Base-by-base conservation (phyloP, 2,329 filamentous ascomycete species). In the Drechslera avenae region DNA sequence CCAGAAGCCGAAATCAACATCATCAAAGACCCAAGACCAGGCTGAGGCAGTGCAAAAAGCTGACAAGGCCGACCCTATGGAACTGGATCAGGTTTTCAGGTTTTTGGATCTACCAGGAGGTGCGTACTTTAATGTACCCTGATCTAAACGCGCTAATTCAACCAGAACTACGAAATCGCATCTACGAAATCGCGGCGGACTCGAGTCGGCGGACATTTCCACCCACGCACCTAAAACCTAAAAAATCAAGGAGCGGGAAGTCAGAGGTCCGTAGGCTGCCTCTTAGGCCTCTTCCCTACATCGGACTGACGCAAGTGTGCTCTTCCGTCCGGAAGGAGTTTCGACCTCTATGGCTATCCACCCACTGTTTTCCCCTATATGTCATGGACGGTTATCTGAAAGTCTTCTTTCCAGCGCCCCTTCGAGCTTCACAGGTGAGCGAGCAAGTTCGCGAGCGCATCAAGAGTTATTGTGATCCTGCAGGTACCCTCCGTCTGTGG, bases 71-170 rank as follows among this genome's bases (percentile, higher is more conserved):
- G 18, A 17, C 26, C 19, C 17, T 2, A 7, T 28, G 14, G 17
- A 43, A 23, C 17, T 30, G 3, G n/a, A 43, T 13, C 28, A 50
- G 14, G 18, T 39, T n/a, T 63, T 62, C 6, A 48, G 53, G 2
- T 67, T 70, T 32, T 36, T 68, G 8, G 51, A 65, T 12, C 49
- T 70, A 12, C 62, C 67, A 31, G 57, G 50, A 39, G 67, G 64
- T 61, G 9, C 36, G 56, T 53, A 19, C 19, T 7, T 18, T 14
- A 3, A 3, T 18, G 10, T 6, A 7, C 10, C 16, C 14, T 14
- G 6, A 14, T 2, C 1, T 9, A 12, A 35, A 2, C 3, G 8
- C 23, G n/a, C 57, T 59, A 32, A 30, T 12, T 10, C 2, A 17
- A 2, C 19, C 14, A 69, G 67, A 69, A 46, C 42, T 68, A 1